phyloP scores from a whole-genome alignment of 805 yeast species.

The Metschnikowia kofuensis region DNA sequence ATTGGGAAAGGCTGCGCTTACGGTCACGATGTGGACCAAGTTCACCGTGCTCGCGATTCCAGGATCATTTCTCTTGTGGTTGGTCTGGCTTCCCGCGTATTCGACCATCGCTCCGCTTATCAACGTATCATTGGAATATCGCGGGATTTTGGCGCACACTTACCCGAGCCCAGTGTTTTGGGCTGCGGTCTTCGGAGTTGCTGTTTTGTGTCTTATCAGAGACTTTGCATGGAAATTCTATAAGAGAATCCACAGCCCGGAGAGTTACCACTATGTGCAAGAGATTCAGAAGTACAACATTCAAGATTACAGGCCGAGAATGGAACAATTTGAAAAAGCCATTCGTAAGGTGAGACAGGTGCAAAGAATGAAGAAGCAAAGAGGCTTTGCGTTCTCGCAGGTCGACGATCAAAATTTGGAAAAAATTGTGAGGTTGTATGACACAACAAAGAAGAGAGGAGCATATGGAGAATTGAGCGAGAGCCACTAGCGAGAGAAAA shows the following conservation, averaged over 20 bases:
- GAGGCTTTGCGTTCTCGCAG: conserved; percentile 98
- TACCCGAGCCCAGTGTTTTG: conserved; percentile 81
- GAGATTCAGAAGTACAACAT: conserved; percentile 94
- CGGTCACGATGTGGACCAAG: conserved; percentile 93
- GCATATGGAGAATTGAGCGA: conserved; percentile 54
- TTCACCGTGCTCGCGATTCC: conserved; percentile 91
- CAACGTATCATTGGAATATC: conserved; percentile 77
- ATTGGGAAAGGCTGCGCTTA: conserved; percentile 90
- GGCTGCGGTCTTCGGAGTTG: conserved; percentile 75
- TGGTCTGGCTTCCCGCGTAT: conserved; percentile 82
- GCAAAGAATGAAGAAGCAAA: conserved; percentile 94
- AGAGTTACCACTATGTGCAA: conserved; percentile 91
- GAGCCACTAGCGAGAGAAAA: conserved; percentile 7
- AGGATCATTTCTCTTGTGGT: conserved; percentile 85
- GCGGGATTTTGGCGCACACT: conserved; percentile 72
- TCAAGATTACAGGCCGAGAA: conserved; percentile 91
- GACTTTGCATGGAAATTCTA: conserved; percentile 94
- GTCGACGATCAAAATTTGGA: conserved; percentile 90
- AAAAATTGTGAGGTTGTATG: conserved; percentile 86
- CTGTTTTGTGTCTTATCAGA: conserved; percentile 74
- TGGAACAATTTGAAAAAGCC: conserved; percentile 95
- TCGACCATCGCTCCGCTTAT: conserved; percentile 81
- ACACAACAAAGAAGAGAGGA: conserved; percentile 83
- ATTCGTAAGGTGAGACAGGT: conserved; percentile 97
- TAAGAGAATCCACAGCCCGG: conserved; percentile 88